A percentile compares a stretch with the other conserved stretches of the same genome.
These are phyloP conservation scores for Amesomyces nigricolor DNA, from an alignment of 2,329 filamentous ascomycete genomes.

Conservation along the genomic window DNA sequence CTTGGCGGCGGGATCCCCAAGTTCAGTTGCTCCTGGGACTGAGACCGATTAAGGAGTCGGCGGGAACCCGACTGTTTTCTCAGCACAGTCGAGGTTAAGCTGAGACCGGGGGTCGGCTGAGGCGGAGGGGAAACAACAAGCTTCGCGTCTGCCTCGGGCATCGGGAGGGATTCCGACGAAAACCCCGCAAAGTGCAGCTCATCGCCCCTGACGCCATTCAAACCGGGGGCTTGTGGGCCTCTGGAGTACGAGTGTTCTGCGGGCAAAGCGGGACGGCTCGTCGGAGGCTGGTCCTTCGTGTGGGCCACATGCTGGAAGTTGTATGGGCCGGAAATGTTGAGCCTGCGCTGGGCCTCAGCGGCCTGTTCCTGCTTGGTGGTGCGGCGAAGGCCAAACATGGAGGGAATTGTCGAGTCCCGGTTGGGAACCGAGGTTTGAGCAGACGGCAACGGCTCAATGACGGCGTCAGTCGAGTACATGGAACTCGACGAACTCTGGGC, in stretches of 20 bases:
- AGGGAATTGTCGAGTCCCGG: slow-evolving; percentile 44
- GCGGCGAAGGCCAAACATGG: slow-evolving; percentile 48
- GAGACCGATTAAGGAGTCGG: slow-evolving; percentile 38
- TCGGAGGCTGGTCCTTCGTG: slow-evolving; percentile 45
- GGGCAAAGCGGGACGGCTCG: slow-evolving; percentile 38
- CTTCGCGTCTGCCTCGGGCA: slow-evolving; percentile 19
- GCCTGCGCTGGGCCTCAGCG: slow-evolving; percentile 35
- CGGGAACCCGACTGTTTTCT: slow-evolving; percentile 30
- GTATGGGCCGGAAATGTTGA: slow-evolving; percentile 57
- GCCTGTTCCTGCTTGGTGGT: slow-evolving; percentile 30
- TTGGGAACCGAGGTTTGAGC: slow-evolving; percentile 27
- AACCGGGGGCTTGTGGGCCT: slow-evolving; percentile 30
- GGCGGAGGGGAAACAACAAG: slow-evolving; percentile 13
- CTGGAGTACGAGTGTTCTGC: slow-evolving; percentile 40
- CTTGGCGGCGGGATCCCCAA: slow-evolving; percentile 39
- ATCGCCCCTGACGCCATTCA: slow-evolving; percentile 36
- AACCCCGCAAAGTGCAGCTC: slow-evolving; percentile 44
- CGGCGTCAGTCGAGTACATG: slow-evolving; percentile 41
- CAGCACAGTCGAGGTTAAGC: slow-evolving; percentile 27
- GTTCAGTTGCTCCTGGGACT: slow-evolving; percentile 47
- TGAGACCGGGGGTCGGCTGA: slow-evolving; percentile 21
- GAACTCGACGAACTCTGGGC: slow-evolving; percentile 46
- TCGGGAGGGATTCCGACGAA: slow-evolving; percentile 39
- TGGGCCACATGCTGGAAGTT: slow-evolving; percentile 63
- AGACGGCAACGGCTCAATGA: slow-evolving; percentile 22